These are phyloP conservation scores for Penicillium capsulatum DNA, from an alignment of 2,329 filamentous ascomycete genomes.

Conservation along the genomic window DNA sequence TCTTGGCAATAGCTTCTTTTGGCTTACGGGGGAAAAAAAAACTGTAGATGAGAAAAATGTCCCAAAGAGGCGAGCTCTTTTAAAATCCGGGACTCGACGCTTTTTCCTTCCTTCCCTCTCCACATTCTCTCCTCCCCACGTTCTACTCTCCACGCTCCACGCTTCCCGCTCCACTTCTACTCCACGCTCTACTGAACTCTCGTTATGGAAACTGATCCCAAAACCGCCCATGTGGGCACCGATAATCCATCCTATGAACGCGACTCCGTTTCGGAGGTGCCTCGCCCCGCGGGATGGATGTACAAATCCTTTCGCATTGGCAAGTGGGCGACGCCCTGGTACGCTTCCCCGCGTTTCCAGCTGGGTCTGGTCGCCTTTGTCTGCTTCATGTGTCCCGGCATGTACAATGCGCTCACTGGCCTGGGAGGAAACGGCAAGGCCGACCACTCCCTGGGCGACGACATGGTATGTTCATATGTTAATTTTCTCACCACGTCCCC, in stretches of 20 bases:
- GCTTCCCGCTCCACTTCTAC: not conserved
- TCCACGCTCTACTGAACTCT: not conserved
- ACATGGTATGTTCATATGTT: conserved; percentile 46
- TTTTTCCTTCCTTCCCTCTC: conserved; percentile 1
- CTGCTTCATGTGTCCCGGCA: conserved; percentile 64
- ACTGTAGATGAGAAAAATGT: no score
- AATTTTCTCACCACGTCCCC: not conserved
- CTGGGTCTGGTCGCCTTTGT: conserved; percentile 62
- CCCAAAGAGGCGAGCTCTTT: no score
- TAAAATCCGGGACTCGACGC: no score
- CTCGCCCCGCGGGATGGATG: conserved; percentile 38
- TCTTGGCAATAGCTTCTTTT: no score
- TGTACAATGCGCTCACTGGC: conserved; percentile 61
- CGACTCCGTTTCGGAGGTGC: not conserved
- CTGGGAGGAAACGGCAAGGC: conserved; percentile 57
- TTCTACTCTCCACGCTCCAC: no score
- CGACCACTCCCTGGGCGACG: conserved; percentile 50
- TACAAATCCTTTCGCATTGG: conserved; percentile 56
- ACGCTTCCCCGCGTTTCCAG: conserved; percentile 66
- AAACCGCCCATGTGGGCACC: conserved; percentile 9
- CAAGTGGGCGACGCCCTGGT: conserved; percentile 54
- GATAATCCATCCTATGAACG: conserved; percentile 1
- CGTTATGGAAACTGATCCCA: conserved; percentile 11
- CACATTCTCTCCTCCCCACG: not conserved
- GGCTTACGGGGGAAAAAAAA: no score